phyloP scores from a whole-genome alignment of 106 monocot species.

The Apostasia shenzhenica region DNA sequence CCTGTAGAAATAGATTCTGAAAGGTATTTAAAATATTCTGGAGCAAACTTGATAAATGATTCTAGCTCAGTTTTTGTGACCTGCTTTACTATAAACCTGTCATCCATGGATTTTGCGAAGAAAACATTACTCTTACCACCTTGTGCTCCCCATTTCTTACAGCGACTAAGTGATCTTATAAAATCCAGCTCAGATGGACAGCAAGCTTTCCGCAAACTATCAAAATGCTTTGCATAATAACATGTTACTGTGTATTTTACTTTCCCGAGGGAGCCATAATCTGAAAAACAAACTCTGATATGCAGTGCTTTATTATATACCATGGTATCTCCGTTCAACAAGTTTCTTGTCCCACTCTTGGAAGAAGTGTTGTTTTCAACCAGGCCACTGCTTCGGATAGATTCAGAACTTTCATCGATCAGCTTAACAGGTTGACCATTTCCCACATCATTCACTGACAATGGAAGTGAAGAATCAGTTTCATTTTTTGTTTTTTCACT shows the following conservation, averaged over 20 bases:
- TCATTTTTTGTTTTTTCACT: conserved; percentile 25
- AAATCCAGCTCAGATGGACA: conserved; percentile 82
- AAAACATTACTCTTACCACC: conserved; percentile 95
- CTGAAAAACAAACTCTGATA: conserved; percentile 58
- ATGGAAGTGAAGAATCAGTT: conserved; percentile 25
- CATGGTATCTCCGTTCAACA: conserved; percentile 19
- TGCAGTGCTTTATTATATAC: conserved; percentile 37
- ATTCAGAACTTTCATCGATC: conserved; percentile 40
- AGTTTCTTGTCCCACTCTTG: conserved; percentile 19
- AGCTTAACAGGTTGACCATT: conserved; percentile 27
- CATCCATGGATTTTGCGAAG: conserved; percentile 92
- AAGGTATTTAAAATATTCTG: conserved; percentile 77
- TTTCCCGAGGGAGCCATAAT: conserved; percentile 47
- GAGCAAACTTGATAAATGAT: conserved; percentile 77
- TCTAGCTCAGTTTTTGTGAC: conserved; percentile 88
- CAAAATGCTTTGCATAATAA: conserved; percentile 73
- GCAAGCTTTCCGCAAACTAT: conserved; percentile 58
- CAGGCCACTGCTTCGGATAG: conserved; percentile 24
- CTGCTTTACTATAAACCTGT: conserved; percentile 89
- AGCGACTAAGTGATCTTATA: conserved; percentile 81
- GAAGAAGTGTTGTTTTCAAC: conserved; percentile 26
- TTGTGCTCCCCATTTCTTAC: conserved; percentile 92
- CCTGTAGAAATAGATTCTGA: conserved; percentile 71
- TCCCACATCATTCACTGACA: conserved; percentile 28
- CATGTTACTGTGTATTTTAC: conserved; percentile 66